Conservation (phyloP, 2,329 filamentous ascomycete genomes). For the Colletotrichum liaoningense region DNA sequence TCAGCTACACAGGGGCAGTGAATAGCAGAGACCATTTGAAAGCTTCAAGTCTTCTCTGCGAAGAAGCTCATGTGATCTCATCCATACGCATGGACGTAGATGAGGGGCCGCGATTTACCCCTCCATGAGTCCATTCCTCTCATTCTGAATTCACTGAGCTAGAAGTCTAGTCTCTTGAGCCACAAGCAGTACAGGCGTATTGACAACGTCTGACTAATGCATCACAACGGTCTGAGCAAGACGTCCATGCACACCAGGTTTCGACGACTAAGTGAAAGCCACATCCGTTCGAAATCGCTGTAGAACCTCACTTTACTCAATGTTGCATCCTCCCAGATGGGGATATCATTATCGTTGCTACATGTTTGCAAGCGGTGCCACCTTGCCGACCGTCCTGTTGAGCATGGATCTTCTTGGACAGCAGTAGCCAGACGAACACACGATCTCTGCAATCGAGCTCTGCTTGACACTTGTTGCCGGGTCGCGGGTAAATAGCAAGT, state of each 20-base stretch:
- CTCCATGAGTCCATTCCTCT: not conserved
- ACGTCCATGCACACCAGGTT: not conserved
- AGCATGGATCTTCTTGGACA: not conserved
- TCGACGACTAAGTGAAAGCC: not conserved
- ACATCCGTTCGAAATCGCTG: not conserved
- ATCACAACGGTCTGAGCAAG: not conserved
- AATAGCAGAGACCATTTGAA: no score
- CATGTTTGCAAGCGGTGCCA: not conserved
- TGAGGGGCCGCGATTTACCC: not conserved
- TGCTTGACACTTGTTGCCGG: not conserved
- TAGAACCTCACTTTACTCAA: no score
- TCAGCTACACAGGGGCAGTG: slow-evolving; percentile 9
- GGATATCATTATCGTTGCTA: not conserved
- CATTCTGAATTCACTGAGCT: not conserved
- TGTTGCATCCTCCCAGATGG: no score
- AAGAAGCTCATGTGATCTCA: not conserved
- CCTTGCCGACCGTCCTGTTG: not conserved
- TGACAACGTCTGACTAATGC: not conserved
- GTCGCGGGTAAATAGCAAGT: not conserved
- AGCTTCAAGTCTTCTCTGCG: no score
- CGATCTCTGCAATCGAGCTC: not conserved
- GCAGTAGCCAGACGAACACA: not conserved
- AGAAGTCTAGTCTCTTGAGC: not conserved
- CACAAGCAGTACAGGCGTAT: not conserved
- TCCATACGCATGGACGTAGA: not conserved